A percentile compares a stretch with the other conserved stretches of the same genome.
Conservation (phyloP, 768 basidiomycete species). For the Lenzites betulinus region DNA sequence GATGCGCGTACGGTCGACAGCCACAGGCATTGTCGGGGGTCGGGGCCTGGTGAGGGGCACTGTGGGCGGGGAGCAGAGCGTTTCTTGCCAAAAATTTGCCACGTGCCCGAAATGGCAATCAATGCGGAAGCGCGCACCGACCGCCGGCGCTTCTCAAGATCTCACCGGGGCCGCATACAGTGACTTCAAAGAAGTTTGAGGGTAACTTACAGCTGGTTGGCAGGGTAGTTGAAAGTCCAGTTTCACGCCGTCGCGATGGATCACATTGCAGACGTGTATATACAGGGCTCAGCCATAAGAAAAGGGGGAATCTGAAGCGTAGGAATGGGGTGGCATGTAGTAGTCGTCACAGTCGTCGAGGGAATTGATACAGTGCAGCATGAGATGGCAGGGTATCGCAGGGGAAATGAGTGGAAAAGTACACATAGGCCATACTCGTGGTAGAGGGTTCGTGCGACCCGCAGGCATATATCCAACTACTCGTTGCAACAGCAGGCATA, state of each 20-base stretch:
- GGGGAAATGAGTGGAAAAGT: neutral
- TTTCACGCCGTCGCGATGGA: neutral
- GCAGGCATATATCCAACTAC: neutral
- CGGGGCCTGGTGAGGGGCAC: constrained; percentile 5
- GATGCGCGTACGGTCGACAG: constrained; percentile 30
- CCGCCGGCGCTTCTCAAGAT: neutral
- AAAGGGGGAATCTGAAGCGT: neutral
- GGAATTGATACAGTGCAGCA: constrained; percentile 12
- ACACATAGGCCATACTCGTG: constrained; percentile 15
- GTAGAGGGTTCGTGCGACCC: constrained; percentile 7
- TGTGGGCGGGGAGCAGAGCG: constrained; percentile 14
- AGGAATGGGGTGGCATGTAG: neutral
- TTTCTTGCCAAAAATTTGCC: constrained; percentile 29
- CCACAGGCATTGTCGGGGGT: constrained; percentile 29
- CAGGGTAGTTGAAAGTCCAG: no score
- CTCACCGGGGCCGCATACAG: neutral
- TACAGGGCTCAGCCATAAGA: constrained; percentile 16
- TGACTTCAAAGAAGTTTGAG: no score
- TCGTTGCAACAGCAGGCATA: constrained; percentile 10
- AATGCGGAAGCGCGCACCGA: constrained; percentile 6
- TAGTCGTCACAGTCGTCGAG: constrained; percentile 4
- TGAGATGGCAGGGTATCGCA: constrained; percentile 16
- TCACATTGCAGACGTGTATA: constrained; percentile 19
- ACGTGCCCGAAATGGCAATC: constrained; percentile 29
- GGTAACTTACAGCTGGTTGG: no score